These are phyloP conservation scores for Sideroxylon spinosum DNA, from an alignment of 179 eudicot species.

Conservation along the genomic window DNA sequence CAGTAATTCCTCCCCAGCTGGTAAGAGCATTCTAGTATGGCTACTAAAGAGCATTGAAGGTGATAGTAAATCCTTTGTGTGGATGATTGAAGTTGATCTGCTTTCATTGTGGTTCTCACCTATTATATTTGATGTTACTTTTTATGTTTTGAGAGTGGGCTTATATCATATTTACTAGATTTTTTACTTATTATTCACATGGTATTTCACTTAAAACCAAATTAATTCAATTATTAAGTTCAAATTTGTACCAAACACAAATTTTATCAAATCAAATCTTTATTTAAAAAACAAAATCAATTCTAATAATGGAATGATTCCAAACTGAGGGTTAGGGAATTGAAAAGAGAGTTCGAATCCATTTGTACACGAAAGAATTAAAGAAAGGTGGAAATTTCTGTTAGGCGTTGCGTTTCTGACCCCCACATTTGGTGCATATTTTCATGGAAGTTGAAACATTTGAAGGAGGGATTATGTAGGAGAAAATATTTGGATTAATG, in stretches of 20 bases:
- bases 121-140: neutral
- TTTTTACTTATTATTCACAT: too few species aligned
- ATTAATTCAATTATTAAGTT: too few species aligned
- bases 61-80: neutral
- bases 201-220: too few species aligned
- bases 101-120: neutral
- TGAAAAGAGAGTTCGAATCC: neutral
- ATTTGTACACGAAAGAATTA: neutral
- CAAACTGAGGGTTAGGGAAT: too few species aligned
- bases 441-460: neutral
- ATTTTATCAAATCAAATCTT: too few species aligned
- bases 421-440: neutral
- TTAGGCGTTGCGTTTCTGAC: neutral
- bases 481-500: neutral
- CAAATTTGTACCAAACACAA: too few species aligned
- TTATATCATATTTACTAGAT: constrained; percentile 3
- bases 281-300: too few species aligned
- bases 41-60: neutral
- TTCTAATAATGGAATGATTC: too few species aligned
- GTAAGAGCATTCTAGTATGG: constrained; percentile 3
- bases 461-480: neutral
- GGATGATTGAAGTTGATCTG: neutral
- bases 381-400: neutral
- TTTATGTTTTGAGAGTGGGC: neutral
- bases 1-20: constrained; percentile 25